Conservation (phyloP, 78 protist genomes). For the Isochrysis galbana region DNA sequence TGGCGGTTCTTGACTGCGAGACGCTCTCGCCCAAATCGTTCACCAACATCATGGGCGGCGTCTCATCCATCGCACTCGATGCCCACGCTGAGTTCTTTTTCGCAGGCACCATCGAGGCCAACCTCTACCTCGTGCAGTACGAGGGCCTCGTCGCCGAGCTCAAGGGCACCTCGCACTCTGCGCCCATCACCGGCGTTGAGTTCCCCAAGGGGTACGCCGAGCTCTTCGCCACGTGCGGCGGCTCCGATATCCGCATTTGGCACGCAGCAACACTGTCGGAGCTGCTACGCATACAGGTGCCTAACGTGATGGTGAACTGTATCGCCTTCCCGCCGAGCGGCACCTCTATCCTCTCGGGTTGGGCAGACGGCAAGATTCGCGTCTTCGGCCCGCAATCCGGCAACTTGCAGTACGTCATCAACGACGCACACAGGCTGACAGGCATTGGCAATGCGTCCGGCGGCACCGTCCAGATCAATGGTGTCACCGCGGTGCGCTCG, state of each 20-base stretch:
- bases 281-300: conserved; percentile 67
- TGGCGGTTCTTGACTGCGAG: no score
- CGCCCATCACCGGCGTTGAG: conserved; percentile 50
- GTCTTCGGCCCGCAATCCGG: not conserved
- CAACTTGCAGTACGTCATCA: conserved; percentile 45
- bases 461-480: conserved; percentile 11
- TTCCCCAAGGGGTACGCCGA: conserved; percentile 62
- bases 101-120: conserved; percentile 16
- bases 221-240: conserved; percentile 65
- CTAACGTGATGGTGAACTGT: conserved; percentile 52
- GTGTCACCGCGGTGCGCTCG: conserved; percentile 57
- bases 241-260: conserved; percentile 68
- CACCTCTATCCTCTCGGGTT: conserved; percentile 53
- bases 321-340: conserved; percentile 59
- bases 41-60: not conserved
- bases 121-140: conserved; percentile 21
- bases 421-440: conserved; percentile 64
- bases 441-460: conserved; percentile 47
- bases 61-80: not conserved
- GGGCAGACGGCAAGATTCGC: conserved; percentile 56
- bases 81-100: not conserved
- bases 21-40: not conserved
- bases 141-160: conserved; percentile 35
- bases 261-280: conserved; percentile 45
- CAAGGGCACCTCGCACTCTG: conserved; percentile 46